These are phyloP conservation scores for Pisolithus tinctorius DNA, from an alignment of 768 basidiomycete genomes.

Conservation along the genomic window DNA sequence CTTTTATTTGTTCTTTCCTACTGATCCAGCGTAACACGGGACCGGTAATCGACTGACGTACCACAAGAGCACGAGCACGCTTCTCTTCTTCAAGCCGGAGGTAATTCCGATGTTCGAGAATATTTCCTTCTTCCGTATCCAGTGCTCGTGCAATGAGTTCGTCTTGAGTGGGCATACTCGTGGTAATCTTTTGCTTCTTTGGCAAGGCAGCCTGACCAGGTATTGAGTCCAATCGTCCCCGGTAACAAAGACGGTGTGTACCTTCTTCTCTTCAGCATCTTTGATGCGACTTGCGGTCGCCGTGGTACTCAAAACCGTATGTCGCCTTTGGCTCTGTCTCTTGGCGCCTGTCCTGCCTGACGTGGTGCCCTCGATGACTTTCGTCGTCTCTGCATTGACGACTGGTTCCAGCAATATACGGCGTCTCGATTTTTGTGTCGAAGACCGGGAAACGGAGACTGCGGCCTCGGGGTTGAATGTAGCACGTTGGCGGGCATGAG, in stretches of 20 bases:
- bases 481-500: conserved; percentile 57
- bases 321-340: conserved; percentile 57
- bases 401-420: conserved; percentile 50
- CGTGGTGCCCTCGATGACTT: conserved; percentile 35
- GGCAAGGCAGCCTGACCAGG: conserved; percentile 44
- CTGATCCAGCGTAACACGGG: conserved; percentile 71
- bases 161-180: conserved; percentile 62
- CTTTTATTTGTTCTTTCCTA: conserved; percentile 49
- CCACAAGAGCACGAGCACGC: conserved; percentile 54
- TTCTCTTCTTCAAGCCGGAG: conserved; percentile 78
- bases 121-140: conserved; percentile 83
- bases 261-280: conserved; percentile 58
- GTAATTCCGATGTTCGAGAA: conserved; percentile 71
- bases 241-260: conserved; percentile 15
- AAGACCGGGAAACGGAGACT: conserved; percentile 15
- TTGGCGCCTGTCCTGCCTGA: conserved; percentile 14
- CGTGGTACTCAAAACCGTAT: conserved; percentile 67
- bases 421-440: conserved; percentile 28
- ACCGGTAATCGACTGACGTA: conserved; percentile 55
- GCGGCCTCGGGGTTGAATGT: conserved; percentile 58
- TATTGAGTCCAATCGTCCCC: not conserved
- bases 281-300: conserved; percentile 61
- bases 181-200: conserved; percentile 52
- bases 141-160: conserved; percentile 79
- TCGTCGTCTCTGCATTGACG: conserved; percentile 56